phyloP scores from a whole-genome alignment of 352 stramenopile species.

The Globisporangium alternatum region DNA sequence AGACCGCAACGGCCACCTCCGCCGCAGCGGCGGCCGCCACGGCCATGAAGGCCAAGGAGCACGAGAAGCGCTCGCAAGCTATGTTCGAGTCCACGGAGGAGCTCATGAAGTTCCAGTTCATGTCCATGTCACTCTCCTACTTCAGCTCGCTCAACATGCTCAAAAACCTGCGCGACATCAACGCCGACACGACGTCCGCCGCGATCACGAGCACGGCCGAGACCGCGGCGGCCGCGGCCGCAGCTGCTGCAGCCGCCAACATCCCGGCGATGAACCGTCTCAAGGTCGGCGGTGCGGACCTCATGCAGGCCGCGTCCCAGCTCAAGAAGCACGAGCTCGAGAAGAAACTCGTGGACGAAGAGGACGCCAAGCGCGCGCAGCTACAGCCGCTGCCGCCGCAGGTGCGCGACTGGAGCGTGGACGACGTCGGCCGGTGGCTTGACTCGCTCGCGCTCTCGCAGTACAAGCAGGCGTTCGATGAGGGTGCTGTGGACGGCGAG shows the following conservation, averaged over 20 bases:
- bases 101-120: slow-evolving; percentile 97
- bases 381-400: slow-evolving; percentile 71
- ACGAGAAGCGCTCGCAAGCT: slow-evolving; percentile 86
- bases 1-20: slow-evolving; percentile 89
- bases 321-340: slow-evolving; percentile 78
- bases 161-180: slow-evolving; percentile 92
- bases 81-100: slow-evolving; percentile 94
- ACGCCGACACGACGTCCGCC: slow-evolving; percentile 88
- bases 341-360: slow-evolving; percentile 50
- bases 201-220: slow-evolving; percentile 88
- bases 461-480: slow-evolving; percentile 89
- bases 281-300: slow-evolving; percentile 57
- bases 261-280: slow-evolving; percentile 78
- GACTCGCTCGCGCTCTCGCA: slow-evolving; percentile 87
- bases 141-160: slow-evolving; percentile 96
- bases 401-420: slow-evolving; percentile 81
- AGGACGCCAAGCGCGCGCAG: slow-evolving; percentile 44
- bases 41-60: slow-evolving; percentile 87
- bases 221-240: slow-evolving; percentile 82
- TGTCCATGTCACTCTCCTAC: slow-evolving; percentile 94
- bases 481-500: slow-evolving; percentile 89
- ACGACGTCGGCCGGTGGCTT: slow-evolving; percentile 92
- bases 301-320: slow-evolving; percentile 58
- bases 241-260: slow-evolving; percentile 83
- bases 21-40: slow-evolving; percentile 89